phyloP scores from a whole-genome alignment of 257 asterid genomes.

The Lantana camara region DNA sequence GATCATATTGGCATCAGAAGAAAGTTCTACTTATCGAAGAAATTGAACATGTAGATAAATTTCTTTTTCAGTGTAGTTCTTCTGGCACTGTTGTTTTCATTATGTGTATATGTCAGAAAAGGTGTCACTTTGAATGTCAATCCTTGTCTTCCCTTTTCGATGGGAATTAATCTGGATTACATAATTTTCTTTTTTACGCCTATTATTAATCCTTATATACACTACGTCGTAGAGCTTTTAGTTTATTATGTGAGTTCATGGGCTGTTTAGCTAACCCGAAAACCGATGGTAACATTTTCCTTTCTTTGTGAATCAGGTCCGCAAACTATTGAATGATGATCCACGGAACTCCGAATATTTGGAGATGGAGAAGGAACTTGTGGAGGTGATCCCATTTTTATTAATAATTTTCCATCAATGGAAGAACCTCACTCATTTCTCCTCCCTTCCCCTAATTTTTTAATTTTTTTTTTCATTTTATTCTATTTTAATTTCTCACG shows the following conservation, averaged over 20 bases:
- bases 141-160: too few species aligned
- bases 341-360: constrained; percentile 77
- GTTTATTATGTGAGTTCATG: background rate
- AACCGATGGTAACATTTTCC: background rate
- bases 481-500: background rate
- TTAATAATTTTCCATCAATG: background rate
- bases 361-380: constrained; percentile 98
- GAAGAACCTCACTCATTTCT: background rate
- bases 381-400: constrained; percentile 60
- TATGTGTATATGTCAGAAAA: background rate
- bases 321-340: constrained; percentile 65
- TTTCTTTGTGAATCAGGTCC: constrained; percentile 56
- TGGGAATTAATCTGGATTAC: background rate
- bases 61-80: background rate
- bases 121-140: background rate
- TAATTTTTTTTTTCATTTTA: background rate
- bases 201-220: background rate
- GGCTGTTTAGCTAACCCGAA: background rate
- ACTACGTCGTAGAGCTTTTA: background rate
- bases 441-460: background rate
- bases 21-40: background rate
- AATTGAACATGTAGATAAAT: background rate
- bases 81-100: background rate
- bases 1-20: background rate
- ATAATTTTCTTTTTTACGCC: background rate